A percentile compares a stretch with the other conserved stretches of the same genome.
phyloP scores from a whole-genome alignment of 2,329 filamentous ascomycete species.

The Raffaelea albimanens region DNA sequence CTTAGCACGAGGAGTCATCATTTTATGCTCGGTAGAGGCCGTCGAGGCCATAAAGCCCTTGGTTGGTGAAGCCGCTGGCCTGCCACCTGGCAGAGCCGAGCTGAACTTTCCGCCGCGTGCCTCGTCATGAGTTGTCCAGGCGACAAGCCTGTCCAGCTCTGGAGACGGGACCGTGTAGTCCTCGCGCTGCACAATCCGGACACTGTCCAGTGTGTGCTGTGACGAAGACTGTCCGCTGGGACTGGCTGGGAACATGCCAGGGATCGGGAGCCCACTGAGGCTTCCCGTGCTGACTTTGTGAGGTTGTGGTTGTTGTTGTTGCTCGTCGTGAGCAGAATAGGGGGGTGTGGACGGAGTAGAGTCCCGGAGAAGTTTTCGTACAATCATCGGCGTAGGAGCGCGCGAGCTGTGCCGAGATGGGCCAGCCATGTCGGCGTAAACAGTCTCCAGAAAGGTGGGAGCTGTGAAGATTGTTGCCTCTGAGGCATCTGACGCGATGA shows the following conservation, averaged over 20 bases:
- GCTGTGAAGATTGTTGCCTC: slow-evolving; percentile 72
- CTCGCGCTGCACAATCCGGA: slow-evolving; percentile 32
- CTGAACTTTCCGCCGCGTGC: background rate
- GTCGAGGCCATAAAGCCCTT: background rate
- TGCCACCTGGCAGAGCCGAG: background rate
- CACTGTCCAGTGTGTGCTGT: slow-evolving; percentile 29
- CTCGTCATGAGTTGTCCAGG: background rate
- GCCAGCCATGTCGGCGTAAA: slow-evolving; percentile 57
- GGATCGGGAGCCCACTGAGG: slow-evolving; percentile 13
- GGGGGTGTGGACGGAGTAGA: slow-evolving; percentile 25
- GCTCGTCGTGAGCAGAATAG: background rate
- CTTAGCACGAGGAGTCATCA: slow-evolving; percentile 33
- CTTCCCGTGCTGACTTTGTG: slow-evolving; percentile 4
- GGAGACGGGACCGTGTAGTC: slow-evolving; percentile 10
- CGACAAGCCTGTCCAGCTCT: background rate
- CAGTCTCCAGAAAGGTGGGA: slow-evolving; percentile 65
- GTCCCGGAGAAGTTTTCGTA: slow-evolving; percentile 39
- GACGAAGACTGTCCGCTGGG: slow-evolving; percentile 9
- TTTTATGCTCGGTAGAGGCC: background rate
- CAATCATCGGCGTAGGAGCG: slow-evolving; percentile 60
- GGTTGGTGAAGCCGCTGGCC: background rate
- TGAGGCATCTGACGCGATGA: slow-evolving; percentile 68
- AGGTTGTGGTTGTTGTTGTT: background rate
- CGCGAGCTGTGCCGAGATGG: slow-evolving; percentile 52
- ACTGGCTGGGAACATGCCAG: slow-evolving; percentile 14